A percentile compares a stretch with the other conserved stretches of the same genome.
phyloP scores from a whole-genome alignment of 352 stramenopile genomes.

The Blastocystis sp. region DNA sequence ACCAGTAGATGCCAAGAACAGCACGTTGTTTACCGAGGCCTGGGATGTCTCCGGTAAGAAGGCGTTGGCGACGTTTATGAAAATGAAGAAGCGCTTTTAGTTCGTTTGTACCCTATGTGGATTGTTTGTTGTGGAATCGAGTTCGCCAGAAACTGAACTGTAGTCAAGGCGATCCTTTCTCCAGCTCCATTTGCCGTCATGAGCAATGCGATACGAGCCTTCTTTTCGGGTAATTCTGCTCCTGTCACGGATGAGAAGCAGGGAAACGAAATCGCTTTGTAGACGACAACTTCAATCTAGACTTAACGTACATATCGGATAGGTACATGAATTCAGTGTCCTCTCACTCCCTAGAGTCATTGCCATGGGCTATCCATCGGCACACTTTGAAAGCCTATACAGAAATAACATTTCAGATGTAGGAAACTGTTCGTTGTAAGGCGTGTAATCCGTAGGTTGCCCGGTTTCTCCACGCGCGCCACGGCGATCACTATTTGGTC shows the following conservation, averaged over 20 bases:
- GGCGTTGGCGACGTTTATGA: background rate
- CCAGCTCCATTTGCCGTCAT: constrained; percentile 25
- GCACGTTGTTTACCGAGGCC: background rate
- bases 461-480: constrained; percentile 24
- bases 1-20: background rate
- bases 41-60: background rate
- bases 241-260: background rate
- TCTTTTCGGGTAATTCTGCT: constrained; percentile 40
- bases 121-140: background rate
- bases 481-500: constrained; percentile 69
- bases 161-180: no score
- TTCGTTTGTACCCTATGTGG: background rate
- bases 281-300: constrained; percentile 55
- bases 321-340: background rate
- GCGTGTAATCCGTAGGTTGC: constrained; percentile 47
- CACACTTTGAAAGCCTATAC: constrained; percentile 52
- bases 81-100: background rate
- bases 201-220: constrained; percentile 34
- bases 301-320: constrained; percentile 70
- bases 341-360: constrained; percentile 61
- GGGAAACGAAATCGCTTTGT: constrained; percentile 70
- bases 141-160: no score
- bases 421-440: background rate
- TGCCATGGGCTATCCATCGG: constrained; percentile 70
- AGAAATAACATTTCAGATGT: constrained; percentile 58